phyloP scores from a whole-genome alignment of 345 rosid species.

The Aurinia saxatilis region DNA sequence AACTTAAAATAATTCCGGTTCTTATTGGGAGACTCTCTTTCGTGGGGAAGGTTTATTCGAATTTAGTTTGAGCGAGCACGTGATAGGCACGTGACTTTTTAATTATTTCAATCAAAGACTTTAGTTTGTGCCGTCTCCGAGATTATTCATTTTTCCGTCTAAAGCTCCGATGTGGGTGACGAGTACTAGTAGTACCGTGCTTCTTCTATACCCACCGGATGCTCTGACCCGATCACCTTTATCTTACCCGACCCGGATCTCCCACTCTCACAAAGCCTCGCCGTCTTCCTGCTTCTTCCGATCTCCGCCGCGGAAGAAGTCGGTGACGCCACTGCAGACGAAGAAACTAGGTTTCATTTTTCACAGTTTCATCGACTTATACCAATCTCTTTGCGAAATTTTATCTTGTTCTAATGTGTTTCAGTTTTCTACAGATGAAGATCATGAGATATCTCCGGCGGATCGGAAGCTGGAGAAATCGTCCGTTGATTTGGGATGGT shows the following conservation, averaged over 20 bases:
- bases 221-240: constrained; percentile 17
- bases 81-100: neutral
- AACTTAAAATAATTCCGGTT: no score
- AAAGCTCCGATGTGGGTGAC: constrained; percentile 33
- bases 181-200: constrained; percentile 1
- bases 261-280: neutral
- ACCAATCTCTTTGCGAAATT: neutral
- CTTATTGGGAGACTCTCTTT: no score
- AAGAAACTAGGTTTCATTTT: constrained; percentile 28
- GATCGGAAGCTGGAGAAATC: constrained; percentile 9
- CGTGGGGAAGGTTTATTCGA: no score
- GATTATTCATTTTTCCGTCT: neutral
- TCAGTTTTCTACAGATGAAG: constrained; percentile 14
- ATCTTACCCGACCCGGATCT: neutral
- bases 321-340: constrained; percentile 8
- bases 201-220: constrained; percentile 25
- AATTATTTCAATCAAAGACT: neutral
- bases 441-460: constrained; percentile 16
- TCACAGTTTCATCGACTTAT: neutral
- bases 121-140: neutral
- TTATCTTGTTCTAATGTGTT: neutral
- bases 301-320: no score
- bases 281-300: neutral
- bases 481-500: constrained; percentile 48
- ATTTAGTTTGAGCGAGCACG: neutral